Base-by-base conservation (phyloP, 768 basidiomycete genomes). In the Rhizopogon rudus region DNA sequence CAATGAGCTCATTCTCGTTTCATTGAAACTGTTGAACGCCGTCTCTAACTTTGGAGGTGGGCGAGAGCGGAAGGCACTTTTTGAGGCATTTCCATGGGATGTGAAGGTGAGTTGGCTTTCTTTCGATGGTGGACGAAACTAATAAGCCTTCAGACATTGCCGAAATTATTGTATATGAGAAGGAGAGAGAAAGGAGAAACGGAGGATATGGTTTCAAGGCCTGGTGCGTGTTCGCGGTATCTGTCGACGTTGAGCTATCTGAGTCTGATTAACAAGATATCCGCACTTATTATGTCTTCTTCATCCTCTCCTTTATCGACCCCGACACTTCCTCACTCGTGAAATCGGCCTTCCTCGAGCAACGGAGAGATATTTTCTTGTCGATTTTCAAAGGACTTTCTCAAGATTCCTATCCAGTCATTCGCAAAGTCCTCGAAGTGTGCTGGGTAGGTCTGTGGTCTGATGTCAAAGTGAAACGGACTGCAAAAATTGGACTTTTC, bases 41-140 rank as follows among this genome's bases (percentile, higher is more conserved):
- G 76, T 91, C 61, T 83, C 86, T 2, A 65, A 67, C 0, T 91
- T 87, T 63, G 84, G 78, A 2, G 79, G 86, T 22, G 87, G 88
- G 16, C 70, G 77, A 22, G 88, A 91, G 58, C 77, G 80, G 50
- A 86, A 81, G 58, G 63, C 73, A 0, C 74, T 89, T 2, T 67
- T 86, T 28, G 90, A 91, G 52, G 75, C 75, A 0, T 90, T 93
- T 68, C 80, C 82, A 6, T 93, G 91, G 91, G 88, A 89, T 55
- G 75, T 78, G 31, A 92, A 91, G 77, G 91, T 85, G 51, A 1
- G 70, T 63, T 1, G 6, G 10, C 42, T 35, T 20, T 10, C 29
- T 10, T 55, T 8, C 41, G 2, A 29, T 17, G 16, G 0, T 25
- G 17, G 10, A 49, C 5, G 1, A 33, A 55, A 37, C 45, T 13